A percentile compares a stretch with the other conserved stretches of the same genome.
phyloP scores from a whole-genome alignment of 768 basidiomycete genomes.

The Asterophora lycoperdoides region DNA sequence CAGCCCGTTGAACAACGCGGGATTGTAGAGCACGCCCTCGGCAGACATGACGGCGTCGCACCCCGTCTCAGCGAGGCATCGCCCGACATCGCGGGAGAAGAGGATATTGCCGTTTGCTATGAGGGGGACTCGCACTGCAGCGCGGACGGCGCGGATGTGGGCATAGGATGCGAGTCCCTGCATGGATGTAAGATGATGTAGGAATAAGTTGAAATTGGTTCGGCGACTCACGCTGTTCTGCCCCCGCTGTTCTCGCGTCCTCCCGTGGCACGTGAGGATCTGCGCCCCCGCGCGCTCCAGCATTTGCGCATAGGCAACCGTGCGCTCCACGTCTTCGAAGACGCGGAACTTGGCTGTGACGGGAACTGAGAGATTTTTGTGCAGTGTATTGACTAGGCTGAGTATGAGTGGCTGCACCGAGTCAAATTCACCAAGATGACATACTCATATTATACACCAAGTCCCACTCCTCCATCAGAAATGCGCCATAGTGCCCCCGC shows the following conservation, averaged over 20 bases:
- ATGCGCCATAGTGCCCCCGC: slow-evolving; percentile 82
- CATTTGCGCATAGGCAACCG: slow-evolving; percentile 94
- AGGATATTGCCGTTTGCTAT: slow-evolving; percentile 97
- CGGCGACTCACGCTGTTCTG: slow-evolving; percentile 56
- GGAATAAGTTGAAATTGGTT: background rate
- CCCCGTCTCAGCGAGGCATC: slow-evolving; percentile 79
- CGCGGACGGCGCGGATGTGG: slow-evolving; percentile 87
- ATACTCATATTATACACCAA: slow-evolving; percentile 75
- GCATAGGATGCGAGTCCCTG: slow-evolving; percentile 87
- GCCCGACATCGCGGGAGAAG: slow-evolving; percentile 75
- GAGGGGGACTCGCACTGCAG: slow-evolving; percentile 86
- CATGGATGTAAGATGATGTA: background rate
- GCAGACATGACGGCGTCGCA: slow-evolving; percentile 94
- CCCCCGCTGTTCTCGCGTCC: slow-evolving; percentile 88
- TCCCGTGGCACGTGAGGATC: slow-evolving; percentile 90
- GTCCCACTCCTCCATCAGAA: slow-evolving; percentile 94
- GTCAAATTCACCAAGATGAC: slow-evolving; percentile 21
- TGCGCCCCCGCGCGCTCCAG: slow-evolving; percentile 93
- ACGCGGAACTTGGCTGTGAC: slow-evolving; percentile 97
- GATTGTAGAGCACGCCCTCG: slow-evolving; percentile 92
- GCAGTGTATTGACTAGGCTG: slow-evolving; percentile 74
- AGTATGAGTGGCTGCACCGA: background rate
- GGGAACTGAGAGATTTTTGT: slow-evolving; percentile 80
- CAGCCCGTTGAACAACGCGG: slow-evolving; percentile 61
- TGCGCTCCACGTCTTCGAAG: slow-evolving; percentile 80